These are phyloP conservation scores for Fragaria nilgerrensis DNA, from an alignment of 306 rosid genomes.

Conservation along the genomic window DNA sequence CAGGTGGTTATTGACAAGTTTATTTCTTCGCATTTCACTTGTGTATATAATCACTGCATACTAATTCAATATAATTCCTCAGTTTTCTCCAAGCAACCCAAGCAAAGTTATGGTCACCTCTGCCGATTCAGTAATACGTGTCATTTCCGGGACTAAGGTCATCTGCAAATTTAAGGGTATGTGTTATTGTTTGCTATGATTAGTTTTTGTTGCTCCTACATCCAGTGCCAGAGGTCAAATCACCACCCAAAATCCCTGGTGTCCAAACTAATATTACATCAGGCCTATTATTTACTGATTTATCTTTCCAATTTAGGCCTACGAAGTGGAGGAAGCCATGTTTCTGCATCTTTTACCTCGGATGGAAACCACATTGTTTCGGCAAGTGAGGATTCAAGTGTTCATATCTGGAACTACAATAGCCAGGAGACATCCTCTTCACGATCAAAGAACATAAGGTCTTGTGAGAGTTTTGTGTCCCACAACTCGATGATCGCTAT, in stretches of 20 bases:
- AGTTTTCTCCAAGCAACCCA: constrained; percentile 62
- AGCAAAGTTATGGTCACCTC: constrained; percentile 61
- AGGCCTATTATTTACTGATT: neutral
- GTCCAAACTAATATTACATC: neutral
- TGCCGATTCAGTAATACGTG: constrained; percentile 61
- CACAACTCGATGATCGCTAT: constrained; percentile 62
- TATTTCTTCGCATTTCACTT: constrained; percentile 16
- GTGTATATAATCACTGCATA: constrained; percentile 1
- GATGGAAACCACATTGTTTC: constrained; percentile 85
- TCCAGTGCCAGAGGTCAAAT: neutral
- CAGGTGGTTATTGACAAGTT: constrained; percentile 46
- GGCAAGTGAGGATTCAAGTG: constrained; percentile 66
- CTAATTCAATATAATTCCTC: constrained; percentile 24
- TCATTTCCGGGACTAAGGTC: constrained; percentile 49
- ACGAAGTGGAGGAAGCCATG: constrained; percentile 58
- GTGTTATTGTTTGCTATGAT: neutral
- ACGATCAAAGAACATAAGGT: constrained; percentile 47
- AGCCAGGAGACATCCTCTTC: constrained; percentile 51
- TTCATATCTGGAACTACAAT: constrained; percentile 62
- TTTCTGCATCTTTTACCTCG: constrained; percentile 66
- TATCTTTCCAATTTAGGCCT: constrained; percentile 42
- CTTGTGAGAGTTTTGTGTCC: constrained; percentile 65
- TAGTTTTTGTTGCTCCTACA: neutral
- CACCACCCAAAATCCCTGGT: neutral
- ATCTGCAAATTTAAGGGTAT: constrained; percentile 64